Percentiles rank a stretch among this genome's conserved stretches.
These are phyloP conservation scores for Pseudonectria foliicola DNA, from an alignment of 2,329 filamentous ascomycete species.

Conservation along the genomic window DNA sequence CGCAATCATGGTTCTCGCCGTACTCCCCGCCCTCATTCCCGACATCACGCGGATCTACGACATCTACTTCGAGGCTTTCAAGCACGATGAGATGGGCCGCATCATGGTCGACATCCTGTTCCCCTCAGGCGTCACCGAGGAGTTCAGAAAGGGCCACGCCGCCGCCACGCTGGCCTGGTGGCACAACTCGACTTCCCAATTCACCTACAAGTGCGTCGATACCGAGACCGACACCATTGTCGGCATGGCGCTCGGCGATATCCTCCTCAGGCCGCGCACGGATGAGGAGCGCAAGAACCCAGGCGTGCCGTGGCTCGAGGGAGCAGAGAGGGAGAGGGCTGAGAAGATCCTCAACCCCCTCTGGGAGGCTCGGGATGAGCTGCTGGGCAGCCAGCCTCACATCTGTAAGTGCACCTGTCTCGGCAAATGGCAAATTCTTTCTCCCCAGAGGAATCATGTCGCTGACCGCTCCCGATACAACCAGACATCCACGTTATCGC, in stretches of 20 bases:
- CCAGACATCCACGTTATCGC: constrained; percentile 36
- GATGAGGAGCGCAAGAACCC: constrained; percentile 36
- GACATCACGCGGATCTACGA: constrained; percentile 41
- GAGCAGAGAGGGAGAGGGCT: constrained; percentile 35
- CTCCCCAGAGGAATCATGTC: background rate
- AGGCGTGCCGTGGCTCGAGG: constrained; percentile 39
- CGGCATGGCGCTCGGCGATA: constrained; percentile 40
- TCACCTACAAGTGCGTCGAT: constrained; percentile 42
- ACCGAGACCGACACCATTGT: constrained; percentile 34
- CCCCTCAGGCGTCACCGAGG: constrained; percentile 26
- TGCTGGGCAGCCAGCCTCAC: constrained; percentile 32
- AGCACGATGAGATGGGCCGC: constrained; percentile 29
- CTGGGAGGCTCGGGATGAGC: constrained; percentile 33
- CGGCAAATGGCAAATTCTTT: no score
- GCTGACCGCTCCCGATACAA: constrained; percentile 2
- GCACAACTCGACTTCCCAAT: constrained; percentile 32
- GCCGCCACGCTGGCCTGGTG: constrained; percentile 33
- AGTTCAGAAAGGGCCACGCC: constrained; percentile 37
- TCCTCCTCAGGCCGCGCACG: constrained; percentile 30
- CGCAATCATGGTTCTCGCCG: constrained; percentile 30
- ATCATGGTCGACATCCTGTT: constrained; percentile 37
- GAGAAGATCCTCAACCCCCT: constrained; percentile 35
- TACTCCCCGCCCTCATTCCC: constrained; percentile 38
- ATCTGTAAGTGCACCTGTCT: constrained; percentile 34
- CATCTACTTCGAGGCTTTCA: constrained; percentile 40